Evolutionary conservation across 176 grass and related monocot species (phyloP).

Genomic region (maize (Zea mays)): DNA sequence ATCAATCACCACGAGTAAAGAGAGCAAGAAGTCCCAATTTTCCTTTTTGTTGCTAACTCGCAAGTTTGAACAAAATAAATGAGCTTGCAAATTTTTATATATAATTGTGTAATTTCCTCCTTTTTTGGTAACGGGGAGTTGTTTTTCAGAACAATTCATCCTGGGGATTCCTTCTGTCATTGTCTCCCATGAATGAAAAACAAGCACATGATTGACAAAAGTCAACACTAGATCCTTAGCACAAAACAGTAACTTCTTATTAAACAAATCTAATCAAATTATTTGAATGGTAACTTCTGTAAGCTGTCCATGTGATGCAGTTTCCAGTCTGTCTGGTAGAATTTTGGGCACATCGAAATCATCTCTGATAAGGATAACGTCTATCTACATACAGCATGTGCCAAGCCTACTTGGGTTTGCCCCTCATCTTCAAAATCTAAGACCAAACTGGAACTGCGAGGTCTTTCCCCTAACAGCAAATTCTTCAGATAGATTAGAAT

Average conservation of each 20-base stretch:
- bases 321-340: background rate
- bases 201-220: background rate
- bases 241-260: background rate
- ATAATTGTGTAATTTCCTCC: too few relatives aligned
- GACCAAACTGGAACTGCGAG: background rate
- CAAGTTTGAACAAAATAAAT: too few relatives aligned
- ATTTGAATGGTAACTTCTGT: background rate
- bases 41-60: too few relatives aligned
- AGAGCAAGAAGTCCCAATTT: too few relatives aligned
- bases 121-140: background rate
- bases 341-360: slow-evolving; percentile 20
- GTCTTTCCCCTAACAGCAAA: slow-evolving; percentile 7
- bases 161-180: background rate
- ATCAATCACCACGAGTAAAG: too few relatives aligned
- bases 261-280: slow-evolving; percentile 32
- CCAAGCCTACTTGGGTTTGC: slow-evolving; percentile 9
- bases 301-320: background rate
- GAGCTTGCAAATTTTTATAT: too few relatives aligned
- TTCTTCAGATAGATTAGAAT: slow-evolving; percentile 50
- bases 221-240: background rate
- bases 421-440: slow-evolving; percentile 3
- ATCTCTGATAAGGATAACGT: background rate
- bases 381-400: slow-evolving; percentile 31
- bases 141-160: background rate
- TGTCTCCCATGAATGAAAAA: background rate